These are phyloP conservation scores for Podaxis carcinomalis DNA, from an alignment of 768 basidiomycete species.

Conservation along the genomic window DNA sequence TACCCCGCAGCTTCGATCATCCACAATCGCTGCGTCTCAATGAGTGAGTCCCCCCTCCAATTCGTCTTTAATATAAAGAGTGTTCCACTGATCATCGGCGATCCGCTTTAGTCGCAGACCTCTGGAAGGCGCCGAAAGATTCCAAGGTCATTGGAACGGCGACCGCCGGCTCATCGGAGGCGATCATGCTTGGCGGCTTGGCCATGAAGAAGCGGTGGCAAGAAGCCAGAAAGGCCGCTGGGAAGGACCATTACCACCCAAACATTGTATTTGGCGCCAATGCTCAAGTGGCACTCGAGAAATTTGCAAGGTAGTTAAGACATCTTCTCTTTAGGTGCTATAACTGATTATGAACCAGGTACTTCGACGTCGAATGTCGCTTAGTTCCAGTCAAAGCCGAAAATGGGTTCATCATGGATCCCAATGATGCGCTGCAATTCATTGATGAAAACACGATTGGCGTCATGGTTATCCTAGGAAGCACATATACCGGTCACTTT, in stretches of 20 bases:
- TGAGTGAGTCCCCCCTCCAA: conserved; percentile 33
- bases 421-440: conserved; percentile 50
- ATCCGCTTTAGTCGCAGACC: conserved; percentile 37
- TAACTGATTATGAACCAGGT: conserved; percentile 21
- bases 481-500: conserved; percentile 61
- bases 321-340: background rate
- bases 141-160: conserved; percentile 56
- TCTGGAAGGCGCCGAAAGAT: conserved; percentile 62
- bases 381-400: conserved; percentile 40
- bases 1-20: conserved; percentile 54
- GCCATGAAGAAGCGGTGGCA: conserved; percentile 70
- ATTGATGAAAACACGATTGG: conserved; percentile 73
- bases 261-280: conserved; percentile 58
- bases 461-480: conserved; percentile 51
- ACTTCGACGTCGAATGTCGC: conserved; percentile 61
- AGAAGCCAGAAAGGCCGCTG: conserved; percentile 53
- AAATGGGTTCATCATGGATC: conserved; percentile 50
- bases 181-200: conserved; percentile 67
- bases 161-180: conserved; percentile 63
- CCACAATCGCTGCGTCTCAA: conserved; percentile 51
- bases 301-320: conserved; percentile 47
- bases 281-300: conserved; percentile 62
- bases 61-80: background rate
- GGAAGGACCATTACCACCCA: conserved; percentile 51
- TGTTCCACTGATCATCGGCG: conserved; percentile 1